Percentiles rank a stretch among this genome's conserved stretches.
Evolutionary conservation across 768 basidiomycete species (phyloP).

Genomic region (Podaxis sp.): DNA sequence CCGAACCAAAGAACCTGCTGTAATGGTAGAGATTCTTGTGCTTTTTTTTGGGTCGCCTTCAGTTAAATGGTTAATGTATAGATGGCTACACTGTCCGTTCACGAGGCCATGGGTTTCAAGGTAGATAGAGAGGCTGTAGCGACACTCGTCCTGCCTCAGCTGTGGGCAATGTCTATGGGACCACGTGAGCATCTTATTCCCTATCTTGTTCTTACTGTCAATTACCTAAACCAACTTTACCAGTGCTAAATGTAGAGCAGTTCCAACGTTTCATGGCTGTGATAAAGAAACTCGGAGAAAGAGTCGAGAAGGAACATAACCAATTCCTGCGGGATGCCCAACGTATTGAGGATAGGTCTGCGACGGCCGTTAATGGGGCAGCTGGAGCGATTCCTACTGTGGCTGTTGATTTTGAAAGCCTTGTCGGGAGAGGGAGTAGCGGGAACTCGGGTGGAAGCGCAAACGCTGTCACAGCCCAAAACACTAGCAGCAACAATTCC

Average conservation of each 20-base stretch:
- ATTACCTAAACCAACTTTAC: background rate
- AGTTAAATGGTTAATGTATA: constrained; percentile 25
- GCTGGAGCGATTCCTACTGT: constrained; percentile 32
- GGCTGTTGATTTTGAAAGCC: constrained; percentile 81
- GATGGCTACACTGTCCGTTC: constrained; percentile 88
- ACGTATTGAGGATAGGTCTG: constrained; percentile 78
- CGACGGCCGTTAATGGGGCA: constrained; percentile 43
- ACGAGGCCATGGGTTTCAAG: constrained; percentile 95
- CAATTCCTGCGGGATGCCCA: constrained; percentile 93
- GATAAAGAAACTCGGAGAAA: constrained; percentile 72
- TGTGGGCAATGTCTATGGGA: constrained; percentile 98
- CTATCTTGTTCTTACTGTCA: background rate
- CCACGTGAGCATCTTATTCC: constrained; percentile 54
- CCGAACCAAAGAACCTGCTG: constrained; percentile 92
- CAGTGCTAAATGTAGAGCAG: constrained; percentile 81
- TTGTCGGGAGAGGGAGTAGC: constrained; percentile 60
- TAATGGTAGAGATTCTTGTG: constrained; percentile 62
- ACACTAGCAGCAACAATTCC: constrained; percentile 36
- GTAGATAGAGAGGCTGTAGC: constrained; percentile 93
- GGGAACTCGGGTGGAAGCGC: constrained; percentile 23
- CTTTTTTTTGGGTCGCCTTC: background rate
- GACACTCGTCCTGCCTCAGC: constrained; percentile 82
- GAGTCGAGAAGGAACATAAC: constrained; percentile 91
- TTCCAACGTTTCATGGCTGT: constrained; percentile 92
- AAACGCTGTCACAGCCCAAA: constrained; percentile 42